Evolutionary conservation across 2,329 filamentous ascomycete species (phyloP), one percentile per base, ranked within the genome.

Genomic region (Aspergillus carbonarius): DNA sequence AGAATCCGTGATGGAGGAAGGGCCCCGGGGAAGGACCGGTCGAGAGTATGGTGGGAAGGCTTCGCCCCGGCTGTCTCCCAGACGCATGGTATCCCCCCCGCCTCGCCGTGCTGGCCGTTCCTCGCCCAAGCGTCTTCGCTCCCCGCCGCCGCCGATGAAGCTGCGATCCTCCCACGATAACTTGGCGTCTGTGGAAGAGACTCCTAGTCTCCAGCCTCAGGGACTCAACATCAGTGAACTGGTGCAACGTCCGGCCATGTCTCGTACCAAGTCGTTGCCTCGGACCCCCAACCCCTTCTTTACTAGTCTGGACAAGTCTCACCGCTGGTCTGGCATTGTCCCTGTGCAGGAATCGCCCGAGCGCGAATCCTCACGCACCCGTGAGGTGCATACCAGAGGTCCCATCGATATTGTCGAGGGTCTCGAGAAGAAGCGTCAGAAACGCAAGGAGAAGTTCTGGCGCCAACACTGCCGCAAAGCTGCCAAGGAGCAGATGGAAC

Each of bases 321-420:
- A 70, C 59, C 61, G 69, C 58, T 71, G 70, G 68, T 66, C 61
- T 62, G 75, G 63, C 63, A 72, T 66, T 63, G 70, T 52, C 57
- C 69, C 66, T 63, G 69, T 59, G 76, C 78, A 66, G 32, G 68
- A 74, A 59, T 70, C 73, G 23, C 67, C 72, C 27, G 68, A 76
- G 63, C 65, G 68, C 55, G 67, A 75, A 57, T 62, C 68, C 44
- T 72, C 74, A 51, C 71, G 66, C 60, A 71, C 68, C 58, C 73
- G 74, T 13, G 83, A 88, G 52, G 78, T 86, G 42, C 92, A 95
- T 63, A 85, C 91, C 9, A 90, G 95, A 62, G 92, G 92, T n/a
- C 93, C 95, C 35, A 96, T 99, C 66, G 95, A 98, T 75, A 99
- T 97, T 61, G 91, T 97, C 76, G 96, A 96, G 75, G 95, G 95